These are phyloP conservation scores for Fistulina hepatica DNA, from an alignment of 1,284 basidiomycete species.

Conservation along the genomic window DNA sequence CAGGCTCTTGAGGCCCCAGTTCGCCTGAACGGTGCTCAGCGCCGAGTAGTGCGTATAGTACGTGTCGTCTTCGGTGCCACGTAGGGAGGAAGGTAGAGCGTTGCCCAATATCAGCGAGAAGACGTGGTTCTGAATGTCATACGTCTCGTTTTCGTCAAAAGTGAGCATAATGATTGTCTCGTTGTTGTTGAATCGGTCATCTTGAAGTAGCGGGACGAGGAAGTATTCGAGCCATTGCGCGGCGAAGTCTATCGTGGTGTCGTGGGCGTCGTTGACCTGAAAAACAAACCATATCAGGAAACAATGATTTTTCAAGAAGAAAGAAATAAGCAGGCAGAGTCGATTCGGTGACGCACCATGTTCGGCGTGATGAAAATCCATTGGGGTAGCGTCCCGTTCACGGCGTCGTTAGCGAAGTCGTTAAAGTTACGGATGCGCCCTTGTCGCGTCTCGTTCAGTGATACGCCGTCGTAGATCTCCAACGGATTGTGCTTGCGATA, in stretches of 20 bases:
- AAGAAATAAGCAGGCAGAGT: not conserved
- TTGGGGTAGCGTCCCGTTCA: slow-evolving; percentile 42
- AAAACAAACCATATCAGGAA: not conserved
- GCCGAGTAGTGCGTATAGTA: slow-evolving; percentile 61
- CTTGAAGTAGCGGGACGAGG: slow-evolving; percentile 39
- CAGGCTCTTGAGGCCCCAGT: slow-evolving; percentile 51
- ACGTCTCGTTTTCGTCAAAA: slow-evolving; percentile 42
- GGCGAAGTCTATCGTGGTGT: slow-evolving; percentile 43
- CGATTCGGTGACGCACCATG: too few species aligned
- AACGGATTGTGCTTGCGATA: slow-evolving; percentile 53
- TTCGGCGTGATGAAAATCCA: slow-evolving; percentile 63
- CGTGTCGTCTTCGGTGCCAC: slow-evolving; percentile 37
- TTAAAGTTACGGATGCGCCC: slow-evolving; percentile 55
- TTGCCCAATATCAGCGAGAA: slow-evolving; percentile 41
- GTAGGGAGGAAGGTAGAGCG: slow-evolving; percentile 33
- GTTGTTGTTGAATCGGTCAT: slow-evolving; percentile 37
- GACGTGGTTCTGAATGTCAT: slow-evolving; percentile 36
- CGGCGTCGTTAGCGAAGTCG: slow-evolving; percentile 43
- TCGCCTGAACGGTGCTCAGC: slow-evolving; percentile 49
- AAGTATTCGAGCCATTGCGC: slow-evolving; percentile 41
- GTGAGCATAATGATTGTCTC: slow-evolving; percentile 47
- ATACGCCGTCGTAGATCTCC: slow-evolving; percentile 41
- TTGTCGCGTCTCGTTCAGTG: slow-evolving; percentile 30
- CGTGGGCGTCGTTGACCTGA: slow-evolving; percentile 40
- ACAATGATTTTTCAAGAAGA: slow-evolving; percentile 4